These are phyloP conservation scores for Globisporangium middletonii DNA, from an alignment of 352 stramenopile species.

Conservation along the genomic window DNA sequence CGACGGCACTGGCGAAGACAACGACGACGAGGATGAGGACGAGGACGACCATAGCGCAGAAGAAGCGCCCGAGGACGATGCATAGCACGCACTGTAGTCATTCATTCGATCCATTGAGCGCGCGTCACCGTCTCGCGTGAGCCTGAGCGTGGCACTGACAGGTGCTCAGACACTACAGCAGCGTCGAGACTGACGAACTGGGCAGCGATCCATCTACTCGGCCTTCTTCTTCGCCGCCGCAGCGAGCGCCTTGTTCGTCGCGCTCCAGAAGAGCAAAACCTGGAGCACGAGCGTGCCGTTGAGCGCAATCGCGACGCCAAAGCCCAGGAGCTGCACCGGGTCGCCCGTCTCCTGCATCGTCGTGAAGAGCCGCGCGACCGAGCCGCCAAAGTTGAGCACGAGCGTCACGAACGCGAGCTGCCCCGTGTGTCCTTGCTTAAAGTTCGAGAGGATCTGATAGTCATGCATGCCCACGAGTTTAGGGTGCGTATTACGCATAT, in stretches of 20 bases:
- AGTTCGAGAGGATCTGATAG: conserved; percentile 76
- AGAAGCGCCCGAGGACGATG: no score
- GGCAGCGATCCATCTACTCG: conserved; percentile 22
- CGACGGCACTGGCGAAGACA: conserved; percentile 6
- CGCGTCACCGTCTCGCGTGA: no score
- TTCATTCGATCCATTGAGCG: no score
- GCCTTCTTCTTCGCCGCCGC: conserved; percentile 65
- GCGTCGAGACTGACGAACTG: not conserved
- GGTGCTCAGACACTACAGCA: no score
- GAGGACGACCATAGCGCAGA: not conserved
- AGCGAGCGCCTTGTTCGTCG: conserved; percentile 68
- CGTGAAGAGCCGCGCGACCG: conserved; percentile 80
- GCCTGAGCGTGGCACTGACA: not conserved
- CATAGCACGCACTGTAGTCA: no score
- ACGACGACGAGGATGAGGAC: conserved; percentile 20
- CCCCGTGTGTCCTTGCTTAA: conserved; percentile 87
- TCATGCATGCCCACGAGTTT: not conserved
- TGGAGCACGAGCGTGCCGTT: conserved; percentile 78
- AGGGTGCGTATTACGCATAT: no score
- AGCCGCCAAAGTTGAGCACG: conserved; percentile 78
- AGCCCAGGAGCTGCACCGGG: conserved; percentile 58
- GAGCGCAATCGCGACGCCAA: conserved; percentile 65
- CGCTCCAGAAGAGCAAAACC: conserved; percentile 75
- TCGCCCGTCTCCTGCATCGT: conserved; percentile 85
- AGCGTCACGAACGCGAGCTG: conserved; percentile 84